These are phyloP conservation scores for Neofusicoccum umdonicola DNA, from an alignment of 2,329 filamentous ascomycete genomes.

Conservation along the genomic window DNA sequence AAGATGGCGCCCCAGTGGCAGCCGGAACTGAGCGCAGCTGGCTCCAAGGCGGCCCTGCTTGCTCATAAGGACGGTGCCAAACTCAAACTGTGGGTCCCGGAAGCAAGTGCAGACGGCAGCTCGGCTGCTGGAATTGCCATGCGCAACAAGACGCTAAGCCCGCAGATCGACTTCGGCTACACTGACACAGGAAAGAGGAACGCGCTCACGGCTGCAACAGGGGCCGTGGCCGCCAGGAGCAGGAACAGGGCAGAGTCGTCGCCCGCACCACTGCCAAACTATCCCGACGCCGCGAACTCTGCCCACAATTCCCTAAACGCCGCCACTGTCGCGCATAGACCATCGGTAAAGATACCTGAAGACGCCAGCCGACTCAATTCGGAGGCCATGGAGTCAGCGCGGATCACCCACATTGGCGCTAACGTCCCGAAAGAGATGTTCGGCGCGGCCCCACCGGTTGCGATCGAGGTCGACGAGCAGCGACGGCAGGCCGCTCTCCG, in stretches of 20 bases:
- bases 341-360: slow-evolving; percentile 33
- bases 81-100: slow-evolving; percentile 52
- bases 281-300: slow-evolving; percentile 60
- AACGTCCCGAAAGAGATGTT: slow-evolving; percentile 74
- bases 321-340: slow-evolving; percentile 66
- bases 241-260: slow-evolving; percentile 65
- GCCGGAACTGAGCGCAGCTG: slow-evolving; percentile 61
- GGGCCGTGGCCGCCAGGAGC: slow-evolving; percentile 60
- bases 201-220: slow-evolving; percentile 73
- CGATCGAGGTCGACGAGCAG: slow-evolving; percentile 70
- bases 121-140: slow-evolving; percentile 71
- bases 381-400: slow-evolving; percentile 58
- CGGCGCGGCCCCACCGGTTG: slow-evolving; percentile 70
- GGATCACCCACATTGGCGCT: slow-evolving; percentile 63
- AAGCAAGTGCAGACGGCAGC: slow-evolving; percentile 54
- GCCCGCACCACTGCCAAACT: slow-evolving; percentile 40
- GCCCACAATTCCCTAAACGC: slow-evolving; percentile 69
- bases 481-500: slow-evolving; percentile 69
- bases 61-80: slow-evolving; percentile 57
- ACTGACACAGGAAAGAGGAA: slow-evolving; percentile 56
- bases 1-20: slow-evolving; percentile 63
- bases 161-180: slow-evolving; percentile 47
- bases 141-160: slow-evolving; percentile 49
- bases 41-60: slow-evolving; percentile 71
- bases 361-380: slow-evolving; percentile 42